Evolutionary conservation across 805 yeast genomes (phyloP).

Genomic region (Ogataea sp.): DNA sequence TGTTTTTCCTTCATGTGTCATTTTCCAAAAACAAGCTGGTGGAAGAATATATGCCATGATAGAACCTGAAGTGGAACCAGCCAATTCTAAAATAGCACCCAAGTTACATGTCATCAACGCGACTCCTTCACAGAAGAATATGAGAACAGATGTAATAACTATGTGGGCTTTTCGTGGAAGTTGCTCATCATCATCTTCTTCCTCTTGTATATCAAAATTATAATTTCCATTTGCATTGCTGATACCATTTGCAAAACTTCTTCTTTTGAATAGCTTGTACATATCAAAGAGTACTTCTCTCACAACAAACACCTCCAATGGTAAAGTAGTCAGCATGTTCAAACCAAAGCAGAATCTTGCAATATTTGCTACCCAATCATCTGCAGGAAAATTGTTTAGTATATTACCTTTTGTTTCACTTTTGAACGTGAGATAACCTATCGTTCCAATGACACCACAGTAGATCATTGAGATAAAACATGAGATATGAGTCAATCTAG

Average conservation of each 20-base stretch:
- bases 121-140: slow-evolving; percentile 63
- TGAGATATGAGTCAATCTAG: slow-evolving; percentile 73
- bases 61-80: slow-evolving; percentile 91
- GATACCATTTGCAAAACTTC: neutral
- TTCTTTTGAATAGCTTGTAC: slow-evolving; percentile 16
- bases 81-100: slow-evolving; percentile 82
- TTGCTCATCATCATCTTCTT: slow-evolving; percentile 14
- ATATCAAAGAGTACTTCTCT: slow-evolving; percentile 78
- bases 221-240: slow-evolving; percentile 5
- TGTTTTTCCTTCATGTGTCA: slow-evolving; percentile 41
- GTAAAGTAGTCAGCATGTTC: slow-evolving; percentile 89
- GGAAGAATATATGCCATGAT: slow-evolving; percentile 89
- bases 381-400: slow-evolving; percentile 74
- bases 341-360: slow-evolving; percentile 89
- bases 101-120: slow-evolving; percentile 78
- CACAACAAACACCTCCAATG: slow-evolving; percentile 84
- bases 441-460: slow-evolving; percentile 69
- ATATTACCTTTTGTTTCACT: slow-evolving; percentile 79
- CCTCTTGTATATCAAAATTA: slow-evolving; percentile 2
- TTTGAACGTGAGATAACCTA: slow-evolving; percentile 72
- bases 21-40: slow-evolving; percentile 69
- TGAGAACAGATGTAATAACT: slow-evolving; percentile 55
- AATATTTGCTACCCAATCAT: slow-evolving; percentile 68
- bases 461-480: slow-evolving; percentile 75
- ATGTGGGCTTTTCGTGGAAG: slow-evolving; percentile 43